A percentile compares a stretch with the other conserved stretches of the same genome.
Conservation (phyloP, 352 stramenopile genomes). For the Plasmopara muralis region DNA sequence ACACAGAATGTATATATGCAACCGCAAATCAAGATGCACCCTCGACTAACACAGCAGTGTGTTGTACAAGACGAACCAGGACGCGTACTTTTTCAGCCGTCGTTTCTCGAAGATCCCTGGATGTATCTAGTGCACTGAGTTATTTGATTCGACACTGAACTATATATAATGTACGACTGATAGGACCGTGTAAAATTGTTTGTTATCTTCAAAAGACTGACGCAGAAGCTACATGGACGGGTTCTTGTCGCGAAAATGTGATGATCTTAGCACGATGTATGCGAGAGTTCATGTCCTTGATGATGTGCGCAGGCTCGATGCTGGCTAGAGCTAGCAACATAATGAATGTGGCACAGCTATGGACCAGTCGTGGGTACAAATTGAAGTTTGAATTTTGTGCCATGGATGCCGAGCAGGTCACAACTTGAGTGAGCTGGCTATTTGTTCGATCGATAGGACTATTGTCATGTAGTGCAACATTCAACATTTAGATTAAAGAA, state of each 20-base stretch:
- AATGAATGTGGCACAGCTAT: constrained; percentile 38
- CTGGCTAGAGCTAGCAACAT: constrained; percentile 38
- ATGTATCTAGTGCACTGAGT: neutral
- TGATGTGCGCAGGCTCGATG: constrained; percentile 28
- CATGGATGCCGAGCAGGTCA: constrained; percentile 34
- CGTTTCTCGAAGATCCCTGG: constrained; percentile 66
- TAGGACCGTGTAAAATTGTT: neutral
- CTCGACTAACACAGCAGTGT: constrained; percentile 11
- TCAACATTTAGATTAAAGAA: neutral
- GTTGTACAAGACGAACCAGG: constrained; percentile 18
- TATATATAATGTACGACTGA: too few species aligned
- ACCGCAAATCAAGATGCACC: constrained; percentile 15
- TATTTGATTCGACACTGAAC: too few species aligned
- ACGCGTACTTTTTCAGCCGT: constrained; percentile 63
- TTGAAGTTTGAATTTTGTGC: constrained; percentile 22
- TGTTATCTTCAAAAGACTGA: constrained; percentile 12
- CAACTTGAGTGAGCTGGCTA: constrained; percentile 33
- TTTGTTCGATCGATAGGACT: constrained; percentile 34
- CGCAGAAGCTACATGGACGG: constrained; percentile 20
- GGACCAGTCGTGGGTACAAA: constrained; percentile 29
- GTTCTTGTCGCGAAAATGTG: constrained; percentile 30
- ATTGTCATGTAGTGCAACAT: neutral
- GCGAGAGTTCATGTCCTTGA: constrained; percentile 35
- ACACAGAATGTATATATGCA: constrained; percentile 3
- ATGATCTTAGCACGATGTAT: constrained; percentile 35